Evolutionary conservation across 1,284 basidiomycete genomes (phyloP), one percentile per base, ranked within the genome.

Genomic region (Stereum hirsutum): DNA sequence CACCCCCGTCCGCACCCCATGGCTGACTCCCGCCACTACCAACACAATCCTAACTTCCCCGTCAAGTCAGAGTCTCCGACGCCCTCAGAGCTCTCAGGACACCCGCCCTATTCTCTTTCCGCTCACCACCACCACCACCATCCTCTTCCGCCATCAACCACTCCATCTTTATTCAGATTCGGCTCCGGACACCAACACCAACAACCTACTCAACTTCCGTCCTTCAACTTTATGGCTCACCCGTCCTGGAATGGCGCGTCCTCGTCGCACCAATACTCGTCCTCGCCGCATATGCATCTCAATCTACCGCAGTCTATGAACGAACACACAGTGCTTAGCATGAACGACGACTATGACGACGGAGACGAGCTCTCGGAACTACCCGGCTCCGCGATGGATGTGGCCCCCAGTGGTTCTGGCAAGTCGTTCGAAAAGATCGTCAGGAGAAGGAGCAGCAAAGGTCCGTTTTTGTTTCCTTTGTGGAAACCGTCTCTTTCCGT

Each of bases 381-480:
- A 10, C 55, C 59, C 15, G 37, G 53, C 51, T 41, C 52, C 46
- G 28, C 46, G 12, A 11, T 36, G 53, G 41, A 51, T 49, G 4
- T 41, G 55, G 27, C 34, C 41, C 27, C n/a, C 39, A 25, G 31
- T 23, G 12, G 32, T 49, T 44, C 57, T 47, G 37, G 32, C 11
- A 31, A 52, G 21, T 4, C 61, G 36, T 52, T 60, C 5, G 77
- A 77, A 41, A 76, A 75, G 55, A 56, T 71, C 45, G 60, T 85
- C 39, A 66, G 81, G 41, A 66, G 80, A 44, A 57, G 75, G 45
- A 77, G 83, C 54, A 84, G 81, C 57, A 87, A 86, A 74, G 79
- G 81, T 73, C 49, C 24, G 61, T 60, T 17, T 25, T 19, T 19
- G n/a, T 6, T 41, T 23, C 23, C 21, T 4, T 25, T 23, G 20